phyloP scores from a whole-genome alignment of 1,284 basidiomycete genomes.

The Grifola frondosa region DNA sequence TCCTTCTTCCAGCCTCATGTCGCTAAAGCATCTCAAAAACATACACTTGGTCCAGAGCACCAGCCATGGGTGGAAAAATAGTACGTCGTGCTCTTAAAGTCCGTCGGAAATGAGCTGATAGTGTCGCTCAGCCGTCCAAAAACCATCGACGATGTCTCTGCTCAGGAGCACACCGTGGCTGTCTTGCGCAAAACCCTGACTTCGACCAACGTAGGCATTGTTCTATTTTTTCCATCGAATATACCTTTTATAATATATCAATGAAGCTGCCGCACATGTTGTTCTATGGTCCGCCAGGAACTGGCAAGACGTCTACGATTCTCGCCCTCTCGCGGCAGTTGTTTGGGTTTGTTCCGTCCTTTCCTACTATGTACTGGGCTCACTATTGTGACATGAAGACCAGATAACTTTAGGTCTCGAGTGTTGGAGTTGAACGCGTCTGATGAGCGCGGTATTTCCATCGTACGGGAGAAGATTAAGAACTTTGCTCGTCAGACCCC shows the following conservation, averaged over 20 bases:
- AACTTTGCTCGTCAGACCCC: conserved; percentile 96
- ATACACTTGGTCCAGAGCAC: conserved; percentile 54
- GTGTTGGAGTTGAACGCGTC: conserved; percentile 99
- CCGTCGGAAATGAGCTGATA: conserved; percentile 5
- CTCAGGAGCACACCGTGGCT: conserved; percentile 94
- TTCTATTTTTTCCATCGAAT: neutral
- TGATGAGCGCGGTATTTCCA: conserved; percentile 95
- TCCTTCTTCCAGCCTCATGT: conserved; percentile 57
- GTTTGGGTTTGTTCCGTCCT: conserved; percentile 73
- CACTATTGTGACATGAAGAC: conserved; percentile 49
- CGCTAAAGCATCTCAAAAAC: conserved; percentile 41
- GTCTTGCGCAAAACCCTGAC: conserved; percentile 90
- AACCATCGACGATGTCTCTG: conserved; percentile 96
- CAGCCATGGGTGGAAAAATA: conserved; percentile 99
- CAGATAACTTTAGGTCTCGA: conserved; percentile 90
- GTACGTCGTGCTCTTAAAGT: conserved; percentile 41
- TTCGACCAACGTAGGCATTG: conserved; percentile 79
- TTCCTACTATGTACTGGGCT: neutral
- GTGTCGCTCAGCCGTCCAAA: conserved; percentile 77
- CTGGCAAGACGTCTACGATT: conserved; percentile 98
- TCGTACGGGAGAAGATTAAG: conserved; percentile 99
- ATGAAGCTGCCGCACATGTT: conserved; percentile 96
- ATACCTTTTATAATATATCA: neutral
- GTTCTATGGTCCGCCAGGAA: conserved; percentile 98
- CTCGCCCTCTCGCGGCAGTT: conserved; percentile 92